phyloP scores from a whole-genome alignment of 768 basidiomycete genomes.

The Russula ochroleuca region DNA sequence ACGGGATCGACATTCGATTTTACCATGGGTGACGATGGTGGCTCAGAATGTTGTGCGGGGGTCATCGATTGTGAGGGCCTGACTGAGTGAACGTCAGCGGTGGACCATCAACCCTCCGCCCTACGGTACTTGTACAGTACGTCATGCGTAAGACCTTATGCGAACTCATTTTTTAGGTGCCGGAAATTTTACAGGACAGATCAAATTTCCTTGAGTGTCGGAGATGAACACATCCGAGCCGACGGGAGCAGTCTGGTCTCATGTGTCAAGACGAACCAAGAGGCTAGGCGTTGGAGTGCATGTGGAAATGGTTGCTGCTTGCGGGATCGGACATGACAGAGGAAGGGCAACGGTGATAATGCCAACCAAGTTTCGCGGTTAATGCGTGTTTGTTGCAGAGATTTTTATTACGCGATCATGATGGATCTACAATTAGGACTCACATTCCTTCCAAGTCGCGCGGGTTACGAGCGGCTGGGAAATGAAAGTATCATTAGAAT shows the following conservation, averaged over 20 bases:
- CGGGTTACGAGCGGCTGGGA: neutral
- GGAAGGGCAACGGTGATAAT: neutral
- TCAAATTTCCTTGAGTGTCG: neutral
- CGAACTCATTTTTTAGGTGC: neutral
- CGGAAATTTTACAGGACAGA: neutral
- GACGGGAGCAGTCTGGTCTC: neutral
- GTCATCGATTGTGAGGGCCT: slow-evolving; percentile 12
- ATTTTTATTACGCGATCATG: neutral
- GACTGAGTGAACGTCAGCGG: neutral
- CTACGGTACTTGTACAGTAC: neutral
- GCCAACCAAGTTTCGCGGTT: neutral
- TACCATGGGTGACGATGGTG: neutral
- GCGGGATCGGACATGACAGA: neutral
- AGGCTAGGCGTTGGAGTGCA: neutral
- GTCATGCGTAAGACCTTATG: neutral
- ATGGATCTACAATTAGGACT: slow-evolving; percentile 3
- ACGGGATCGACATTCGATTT: neutral
- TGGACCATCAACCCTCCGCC: neutral
- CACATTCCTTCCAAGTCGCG: neutral
- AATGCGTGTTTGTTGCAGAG: neutral
- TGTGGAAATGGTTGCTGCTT: neutral
- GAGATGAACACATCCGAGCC: neutral
- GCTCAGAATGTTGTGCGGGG: slow-evolving; percentile 13
- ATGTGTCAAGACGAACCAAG: neutral
- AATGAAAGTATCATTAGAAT: neutral